Evolutionary conservation across 2,329 filamentous ascomycete species (phyloP), one percentile per base, ranked within the genome.

Genomic region (Stenocarpella maydis): DNA sequence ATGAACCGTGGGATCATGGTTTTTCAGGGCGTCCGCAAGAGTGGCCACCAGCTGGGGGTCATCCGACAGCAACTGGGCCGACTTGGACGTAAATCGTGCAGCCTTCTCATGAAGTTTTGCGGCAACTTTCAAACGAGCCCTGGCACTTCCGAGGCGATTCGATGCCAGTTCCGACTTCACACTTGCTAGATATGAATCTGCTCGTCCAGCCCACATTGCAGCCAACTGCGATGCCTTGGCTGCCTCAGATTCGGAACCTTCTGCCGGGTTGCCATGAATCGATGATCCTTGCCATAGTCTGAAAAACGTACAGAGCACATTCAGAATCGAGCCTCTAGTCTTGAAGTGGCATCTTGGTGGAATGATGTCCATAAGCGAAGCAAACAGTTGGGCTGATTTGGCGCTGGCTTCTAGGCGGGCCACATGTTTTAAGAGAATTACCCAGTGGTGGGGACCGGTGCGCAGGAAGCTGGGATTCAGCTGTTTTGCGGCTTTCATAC

Each of bases 171-270:
- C 28, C n/a, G 55, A 54, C 19, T 61, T 60, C 15, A 67, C 50
- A 10, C 21, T 26, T 1, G 19, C 14, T 4, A 50, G 8, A 3
- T 41, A 4, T 10, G 19, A n/a, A 19, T 67, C 63, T 24, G 54
- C 21, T 41, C 70, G 70, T 31, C 70, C 67, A 58, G 45, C 53
- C 70, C 70, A 71, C 10, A 65, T 43, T 7, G 43, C 43, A 34
- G 70, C 67, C 55, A 58, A n/a, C 4, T 41, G 43, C 1, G 47
- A 60, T 3, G 45, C 3, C 28, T 53, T 21, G 8, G 67, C 47
- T 28, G 55, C 54, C 26, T 60, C 63, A n/a, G 21, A 7, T 28
- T 28, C 50, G 24, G 45, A 3, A 21, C 50, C 66, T 28, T 49
- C 17, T 31, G 61, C 14, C 39, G 70, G 37, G 39, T 47, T 49